These are phyloP conservation scores for Aristolochia fimbriata DNA, from an alignment of 164 flowering plant genomes.

Conservation along the genomic window DNA sequence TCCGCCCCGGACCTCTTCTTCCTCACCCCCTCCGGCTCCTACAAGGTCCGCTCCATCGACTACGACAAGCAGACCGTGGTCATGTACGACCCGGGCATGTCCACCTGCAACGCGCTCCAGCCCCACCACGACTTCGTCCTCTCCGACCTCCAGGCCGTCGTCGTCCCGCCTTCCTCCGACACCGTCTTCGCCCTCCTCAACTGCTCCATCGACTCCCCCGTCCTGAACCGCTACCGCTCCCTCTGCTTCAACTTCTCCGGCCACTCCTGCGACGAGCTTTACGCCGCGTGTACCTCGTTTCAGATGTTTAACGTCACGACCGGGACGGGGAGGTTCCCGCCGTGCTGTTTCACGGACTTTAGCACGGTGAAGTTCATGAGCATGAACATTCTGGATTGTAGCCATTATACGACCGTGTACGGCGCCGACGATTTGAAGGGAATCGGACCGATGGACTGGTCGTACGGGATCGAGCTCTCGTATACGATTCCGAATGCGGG, in stretches of 20 bases:
- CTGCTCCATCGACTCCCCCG: conserved; percentile 87
- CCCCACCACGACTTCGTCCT: conserved; percentile 69
- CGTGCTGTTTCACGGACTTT: conserved; percentile 74
- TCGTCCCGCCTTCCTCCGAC: conserved; percentile 69
- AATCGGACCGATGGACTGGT: conserved; percentile 70
- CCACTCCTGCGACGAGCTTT: conserved; percentile 81
- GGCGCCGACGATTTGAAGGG: conserved; percentile 43
- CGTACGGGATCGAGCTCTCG: conserved; percentile 59
- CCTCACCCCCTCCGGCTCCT: conserved; percentile 63
- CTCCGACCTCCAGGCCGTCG: conserved; percentile 52
- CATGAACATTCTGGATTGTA: conserved; percentile 76
- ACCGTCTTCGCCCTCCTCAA: conserved; percentile 67
- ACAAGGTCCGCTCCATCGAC: conserved; percentile 68
- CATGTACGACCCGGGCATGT: conserved; percentile 76
- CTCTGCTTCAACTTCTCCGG: conserved; percentile 78
- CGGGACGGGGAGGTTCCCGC: conserved; percentile 26
- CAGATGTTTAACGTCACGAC: conserved; percentile 27
- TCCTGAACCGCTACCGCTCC: conserved; percentile 57
- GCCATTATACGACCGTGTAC: conserved; percentile 67
- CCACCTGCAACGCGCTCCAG: conserved; percentile 75
- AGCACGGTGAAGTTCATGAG: conserved; percentile 64
- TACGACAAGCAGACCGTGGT: conserved; percentile 39
- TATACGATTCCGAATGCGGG: conserved; percentile 56
- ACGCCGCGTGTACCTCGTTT: conserved; percentile 47
- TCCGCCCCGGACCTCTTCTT: conserved; percentile 43